Evolutionary conservation across 2,329 filamentous ascomycete species (phyloP).

Genomic region (Cladophialophora immunda): DNA sequence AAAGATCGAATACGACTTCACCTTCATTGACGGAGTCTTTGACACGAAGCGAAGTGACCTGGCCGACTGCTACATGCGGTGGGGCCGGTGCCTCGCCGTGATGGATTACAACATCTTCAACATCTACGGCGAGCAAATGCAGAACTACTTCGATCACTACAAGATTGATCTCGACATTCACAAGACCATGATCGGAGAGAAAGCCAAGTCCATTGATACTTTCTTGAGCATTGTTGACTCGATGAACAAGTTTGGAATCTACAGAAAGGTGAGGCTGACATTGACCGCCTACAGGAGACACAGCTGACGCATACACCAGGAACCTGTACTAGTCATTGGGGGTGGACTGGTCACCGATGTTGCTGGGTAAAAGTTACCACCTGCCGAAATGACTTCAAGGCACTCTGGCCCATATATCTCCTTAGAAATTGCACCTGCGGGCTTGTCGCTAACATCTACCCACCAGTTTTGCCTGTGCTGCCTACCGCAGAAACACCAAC

Average conservation of each 20-base stretch:
- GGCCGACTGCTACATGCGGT: slow-evolving; percentile 70
- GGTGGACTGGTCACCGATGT: slow-evolving; percentile 77
- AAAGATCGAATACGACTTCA: slow-evolving; percentile 79
- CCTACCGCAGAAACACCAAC: slow-evolving; percentile 76
- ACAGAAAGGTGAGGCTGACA: slow-evolving; percentile 61
- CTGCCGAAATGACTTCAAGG: slow-evolving; percentile 56
- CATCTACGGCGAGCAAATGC: slow-evolving; percentile 71
- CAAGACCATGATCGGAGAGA: slow-evolving; percentile 78
- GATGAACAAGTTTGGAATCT: slow-evolving; percentile 77
- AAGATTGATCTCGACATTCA: slow-evolving; percentile 70
- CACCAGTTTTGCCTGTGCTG: slow-evolving; percentile 71
- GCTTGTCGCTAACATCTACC: slow-evolving; percentile 41
- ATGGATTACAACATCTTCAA: slow-evolving; percentile 77
- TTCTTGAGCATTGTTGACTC: slow-evolving; percentile 74
- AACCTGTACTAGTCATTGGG: slow-evolving; percentile 72
- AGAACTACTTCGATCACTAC: slow-evolving; percentile 73
- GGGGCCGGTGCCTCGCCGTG: slow-evolving; percentile 72
- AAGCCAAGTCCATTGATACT: slow-evolving; percentile 76
- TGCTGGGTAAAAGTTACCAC: slow-evolving; percentile 66
- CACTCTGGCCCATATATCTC: slow-evolving; percentile 57
- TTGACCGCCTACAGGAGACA: slow-evolving; percentile 28
- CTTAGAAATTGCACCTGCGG: slow-evolving; percentile 34
- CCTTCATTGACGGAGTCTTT: slow-evolving; percentile 75
- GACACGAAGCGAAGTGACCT: slow-evolving; percentile 67
- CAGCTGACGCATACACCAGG: slow-evolving; percentile 48